Evolutionary conservation across 768 basidiomycete genomes (phyloP), one percentile per base, ranked within the genome.

Genomic region (Pisolithus sp.): DNA sequence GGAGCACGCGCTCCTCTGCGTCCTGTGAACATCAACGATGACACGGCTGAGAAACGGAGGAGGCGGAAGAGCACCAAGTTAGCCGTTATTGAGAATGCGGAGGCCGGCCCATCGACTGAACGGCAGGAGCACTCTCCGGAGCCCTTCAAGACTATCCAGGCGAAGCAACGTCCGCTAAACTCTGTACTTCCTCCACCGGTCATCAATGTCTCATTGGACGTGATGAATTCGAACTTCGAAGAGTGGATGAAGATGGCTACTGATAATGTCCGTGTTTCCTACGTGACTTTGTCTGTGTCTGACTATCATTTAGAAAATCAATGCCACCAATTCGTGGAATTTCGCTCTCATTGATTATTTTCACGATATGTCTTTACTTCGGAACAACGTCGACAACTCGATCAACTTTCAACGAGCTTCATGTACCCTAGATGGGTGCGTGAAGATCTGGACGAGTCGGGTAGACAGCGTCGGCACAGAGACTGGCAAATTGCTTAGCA

Each of bases 171-270:
- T 47, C 78, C 82, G 44, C 73, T 86, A 37, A 79, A 76, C 53
- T 78, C 83, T 23, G 79, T 85, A 3, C 77, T 77, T 36, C 73
- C 75, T 36, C 74, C 81, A 7, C 81, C 81, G 2, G 64, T 64
- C 31, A 79, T 83, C 24, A 77, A 83, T 40, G 79, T 85, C 18
- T 77, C 86, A 0, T 70, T 85, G 57, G 89, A 94, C 57, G 79
- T 93, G n/a, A 89, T 90, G 81, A 90, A 77, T 69, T 86, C 84
- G 37, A 96, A 93, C 60, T 96, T 86, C 62, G 96, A 99, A 67
- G 93, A 98, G 69, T 98, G 96, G 96, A 98, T 99, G 95, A 98
- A 98, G 76, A 85, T 98, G 84, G 93, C 94, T 1, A 98, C 95
- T 2, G 95, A 98, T 65, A 98, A 98, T 69, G 96, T 97, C 65